phyloP scores from a whole-genome alignment of 2,329 filamentous ascomycete genomes.

The Pestalotiopsis sp. region DNA sequence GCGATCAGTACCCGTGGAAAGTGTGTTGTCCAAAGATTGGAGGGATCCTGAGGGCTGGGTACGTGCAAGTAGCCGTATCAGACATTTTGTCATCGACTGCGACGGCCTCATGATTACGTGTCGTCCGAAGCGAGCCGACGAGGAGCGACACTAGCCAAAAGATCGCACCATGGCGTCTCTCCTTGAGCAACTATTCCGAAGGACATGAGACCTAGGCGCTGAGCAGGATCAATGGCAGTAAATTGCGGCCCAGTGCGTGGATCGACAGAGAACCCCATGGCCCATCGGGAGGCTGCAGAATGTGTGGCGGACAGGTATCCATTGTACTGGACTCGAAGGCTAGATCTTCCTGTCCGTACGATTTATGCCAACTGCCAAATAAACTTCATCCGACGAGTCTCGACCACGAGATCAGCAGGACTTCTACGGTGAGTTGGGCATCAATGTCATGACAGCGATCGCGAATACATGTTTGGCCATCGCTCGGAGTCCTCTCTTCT shows the following conservation, averaged over 20 bases:
- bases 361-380: background rate
- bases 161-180: background rate
- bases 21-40: background rate
- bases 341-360: background rate
- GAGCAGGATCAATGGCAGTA: background rate
- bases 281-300: background rate
- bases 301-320: background rate
- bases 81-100: background rate
- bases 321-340: background rate
- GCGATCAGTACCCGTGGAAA: background rate
- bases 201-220: background rate
- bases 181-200: background rate
- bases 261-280: background rate
- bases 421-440: background rate
- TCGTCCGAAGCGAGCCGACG: background rate
- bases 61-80: background rate
- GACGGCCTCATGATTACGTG: background rate
- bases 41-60: background rate
- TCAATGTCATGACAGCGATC: background rate
- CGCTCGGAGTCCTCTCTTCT: too few relatives aligned
- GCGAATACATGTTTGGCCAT: too few relatives aligned
- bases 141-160: background rate
- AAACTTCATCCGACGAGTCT: background rate
- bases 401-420: background rate
- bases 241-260: background rate